Percentiles rank a stretch among this genome's conserved stretches.
Conservation (phyloP, 805 yeast species). For the Sugiyamaella boreocaroliniensis region DNA sequence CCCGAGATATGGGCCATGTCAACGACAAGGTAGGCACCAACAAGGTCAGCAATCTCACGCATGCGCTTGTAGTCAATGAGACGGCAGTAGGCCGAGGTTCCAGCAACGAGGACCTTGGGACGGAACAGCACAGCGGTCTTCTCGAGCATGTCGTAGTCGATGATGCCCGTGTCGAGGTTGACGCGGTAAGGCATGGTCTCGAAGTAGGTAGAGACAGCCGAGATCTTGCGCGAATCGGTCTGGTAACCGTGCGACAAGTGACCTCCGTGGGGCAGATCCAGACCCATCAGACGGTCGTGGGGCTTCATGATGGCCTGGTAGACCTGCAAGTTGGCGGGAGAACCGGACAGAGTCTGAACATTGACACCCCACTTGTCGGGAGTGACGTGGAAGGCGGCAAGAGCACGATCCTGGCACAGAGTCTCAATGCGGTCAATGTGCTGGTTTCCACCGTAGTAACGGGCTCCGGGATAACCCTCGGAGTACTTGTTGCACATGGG, state of each 20-base stretch:
- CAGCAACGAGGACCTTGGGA: conserved; percentile 95
- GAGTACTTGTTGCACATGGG: conserved; percentile 98
- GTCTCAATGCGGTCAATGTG: conserved; percentile 90
- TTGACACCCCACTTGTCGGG: conserved; percentile 94
- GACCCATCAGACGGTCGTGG: conserved; percentile 96
- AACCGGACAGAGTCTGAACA: conserved; percentile 93
- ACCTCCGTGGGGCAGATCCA: conserved; percentile 98
- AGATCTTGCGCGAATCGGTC: conserved; percentile 86
- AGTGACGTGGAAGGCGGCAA: conserved; percentile 75
- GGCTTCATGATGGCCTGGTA: conserved; percentile 93
- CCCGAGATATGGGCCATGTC: conserved; percentile 99
- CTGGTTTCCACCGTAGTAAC: conserved; percentile 98
- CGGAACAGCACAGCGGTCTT: conserved; percentile 85
- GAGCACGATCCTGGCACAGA: conserved; percentile 90
- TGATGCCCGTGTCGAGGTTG: conserved; percentile 82
- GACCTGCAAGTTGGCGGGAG: conserved; percentile 96
- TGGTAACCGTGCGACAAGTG: conserved; percentile 98
- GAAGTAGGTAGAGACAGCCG: conserved; percentile 92
- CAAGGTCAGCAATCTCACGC: conserved; percentile 94
- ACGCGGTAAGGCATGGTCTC: conserved; percentile 99
- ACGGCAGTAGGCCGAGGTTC: conserved; percentile 97
- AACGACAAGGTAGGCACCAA: conserved; percentile 90
- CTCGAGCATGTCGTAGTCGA: conserved; percentile 93
- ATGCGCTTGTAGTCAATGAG: conserved; percentile 93
- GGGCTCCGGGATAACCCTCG: conserved; percentile 98